Evolutionary conservation across 2,329 filamentous ascomycete species (phyloP).

Genomic region (Whalleya microplaca): DNA sequence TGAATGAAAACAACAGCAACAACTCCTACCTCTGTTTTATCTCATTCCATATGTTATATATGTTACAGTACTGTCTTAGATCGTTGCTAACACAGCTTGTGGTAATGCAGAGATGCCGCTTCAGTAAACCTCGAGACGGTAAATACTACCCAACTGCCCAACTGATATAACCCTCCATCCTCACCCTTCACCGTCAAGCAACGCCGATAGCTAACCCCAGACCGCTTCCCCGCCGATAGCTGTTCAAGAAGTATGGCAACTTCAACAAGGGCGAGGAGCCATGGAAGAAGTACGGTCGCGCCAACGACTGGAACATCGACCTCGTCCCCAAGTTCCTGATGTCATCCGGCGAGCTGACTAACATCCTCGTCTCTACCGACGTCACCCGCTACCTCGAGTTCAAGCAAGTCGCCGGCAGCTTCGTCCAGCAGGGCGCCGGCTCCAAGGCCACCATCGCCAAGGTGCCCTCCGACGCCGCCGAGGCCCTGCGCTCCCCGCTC

Average conservation of each 20-base stretch:
- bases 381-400: constrained; percentile 89
- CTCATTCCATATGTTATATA: constrained; percentile 4
- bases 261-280: constrained; percentile 79
- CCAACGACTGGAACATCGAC: constrained; percentile 99
- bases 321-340: constrained; percentile 98
- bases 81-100: constrained; percentile 24
- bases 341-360: constrained; percentile 97
- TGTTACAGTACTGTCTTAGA: constrained; percentile 29
- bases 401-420: constrained; percentile 94
- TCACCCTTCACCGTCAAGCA: constrained; percentile 12
- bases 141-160: constrained; percentile 40
- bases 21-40: constrained; percentile 13
- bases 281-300: constrained; percentile 96
- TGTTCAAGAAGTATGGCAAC: constrained; percentile 97
- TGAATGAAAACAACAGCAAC: neutral
- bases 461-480: constrained; percentile 89
- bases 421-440: constrained; percentile 86
- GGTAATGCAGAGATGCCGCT: constrained; percentile 75
- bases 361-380: constrained; percentile 96
- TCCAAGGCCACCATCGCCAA: constrained; percentile 91
- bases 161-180: neutral
- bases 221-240: constrained; percentile 38
- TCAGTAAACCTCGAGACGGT: constrained; percentile 96
- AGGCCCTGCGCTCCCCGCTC: constrained; percentile 88
- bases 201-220: constrained; percentile 10